Percentiles rank a stretch among this genome's conserved stretches.
These are phyloP conservation scores for Monilinia aucupariae DNA, from an alignment of 2,329 filamentous ascomycete genomes.

Conservation along the genomic window DNA sequence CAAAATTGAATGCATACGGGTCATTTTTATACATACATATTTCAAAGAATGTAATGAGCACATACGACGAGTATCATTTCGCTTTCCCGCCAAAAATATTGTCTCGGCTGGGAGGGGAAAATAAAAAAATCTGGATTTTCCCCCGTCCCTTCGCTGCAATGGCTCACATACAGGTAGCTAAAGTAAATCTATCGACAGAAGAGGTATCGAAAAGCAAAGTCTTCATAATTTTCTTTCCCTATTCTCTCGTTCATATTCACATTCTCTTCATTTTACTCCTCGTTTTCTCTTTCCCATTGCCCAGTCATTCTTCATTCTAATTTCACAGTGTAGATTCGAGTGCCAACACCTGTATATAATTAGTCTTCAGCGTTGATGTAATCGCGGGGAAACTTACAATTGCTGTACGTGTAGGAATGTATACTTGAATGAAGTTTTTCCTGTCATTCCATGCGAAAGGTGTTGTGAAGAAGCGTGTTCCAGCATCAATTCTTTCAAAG, in stretches of 20 bases:
- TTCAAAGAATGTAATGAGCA: background rate
- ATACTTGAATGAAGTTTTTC: constrained; percentile 87
- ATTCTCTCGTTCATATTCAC: background rate
- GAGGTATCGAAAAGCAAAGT: background rate
- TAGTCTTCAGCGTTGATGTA: constrained; percentile 13
- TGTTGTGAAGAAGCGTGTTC: constrained; percentile 88
- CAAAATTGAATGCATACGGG: background rate
- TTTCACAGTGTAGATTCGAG: constrained; percentile 36
- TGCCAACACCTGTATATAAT: constrained; percentile 34
- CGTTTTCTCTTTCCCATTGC: background rate
- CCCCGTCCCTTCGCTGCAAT: constrained; percentile 3
- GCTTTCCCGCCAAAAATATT: background rate
- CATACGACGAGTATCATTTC: background rate
- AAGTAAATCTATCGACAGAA: constrained; percentile 6
- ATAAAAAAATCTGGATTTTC: background rate
- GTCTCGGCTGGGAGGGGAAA: background rate
- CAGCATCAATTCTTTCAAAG: constrained; percentile 67
- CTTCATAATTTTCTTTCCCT: background rate
- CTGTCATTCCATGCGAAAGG: constrained; percentile 84
- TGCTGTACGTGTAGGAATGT: constrained; percentile 77
- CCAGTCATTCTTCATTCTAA: background rate
- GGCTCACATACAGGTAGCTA: background rate
- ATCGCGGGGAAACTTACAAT: constrained; percentile 52
- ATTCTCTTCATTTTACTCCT: background rate
- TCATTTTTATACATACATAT: background rate